Percentiles rank a stretch among this genome's conserved stretches.
Conservation (phyloP, 345 rosid species). For the Brassica rapa region DNA sequence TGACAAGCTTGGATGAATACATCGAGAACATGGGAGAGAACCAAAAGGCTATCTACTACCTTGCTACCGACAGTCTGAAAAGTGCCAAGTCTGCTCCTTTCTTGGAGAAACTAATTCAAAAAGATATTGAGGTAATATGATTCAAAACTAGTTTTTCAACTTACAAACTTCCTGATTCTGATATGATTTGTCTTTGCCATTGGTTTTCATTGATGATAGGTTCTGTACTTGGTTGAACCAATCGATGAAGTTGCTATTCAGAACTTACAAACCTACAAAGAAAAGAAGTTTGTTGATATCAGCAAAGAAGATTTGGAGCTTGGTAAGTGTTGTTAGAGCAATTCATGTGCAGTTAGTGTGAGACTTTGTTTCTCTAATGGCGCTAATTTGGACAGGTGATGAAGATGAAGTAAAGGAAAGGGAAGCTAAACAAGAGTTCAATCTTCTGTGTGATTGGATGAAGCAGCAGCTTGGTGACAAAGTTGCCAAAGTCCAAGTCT, state of each 20-base stretch:
- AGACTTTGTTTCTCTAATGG: background rate
- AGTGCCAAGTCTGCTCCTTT: slow-evolving; percentile 96
- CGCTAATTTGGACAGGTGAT: slow-evolving; percentile 51
- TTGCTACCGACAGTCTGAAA: slow-evolving; percentile 89
- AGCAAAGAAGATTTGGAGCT: slow-evolving; percentile 97
- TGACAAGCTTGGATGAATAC: slow-evolving; percentile 83
- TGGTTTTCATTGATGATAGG: slow-evolving; percentile 44
- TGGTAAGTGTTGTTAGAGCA: slow-evolving; percentile 48
- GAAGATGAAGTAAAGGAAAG: slow-evolving; percentile 93
- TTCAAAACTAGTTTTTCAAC: slow-evolving; percentile 5
- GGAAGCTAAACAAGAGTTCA: slow-evolving; percentile 76
- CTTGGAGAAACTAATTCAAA: slow-evolving; percentile 92
- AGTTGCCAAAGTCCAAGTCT: slow-evolving; percentile 92
- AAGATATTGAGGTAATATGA: slow-evolving; percentile 73
- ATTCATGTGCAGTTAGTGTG: background rate
- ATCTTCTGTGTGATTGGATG: slow-evolving; percentile 89
- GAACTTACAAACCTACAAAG: slow-evolving; percentile 92
- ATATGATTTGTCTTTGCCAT: background rate
- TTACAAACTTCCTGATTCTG: background rate
- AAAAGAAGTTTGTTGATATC: slow-evolving; percentile 95
- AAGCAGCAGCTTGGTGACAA: slow-evolving; percentile 96
- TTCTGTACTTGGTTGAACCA: slow-evolving; percentile 85
- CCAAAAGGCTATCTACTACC: slow-evolving; percentile 90
- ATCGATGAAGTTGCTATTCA: slow-evolving; percentile 97
- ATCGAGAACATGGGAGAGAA: slow-evolving; percentile 91